A percentile compares a stretch with the other conserved stretches of the same genome.
Evolutionary conservation across 345 rosid genomes (phyloP).

Genomic region (Hypericum androsaemum): DNA sequence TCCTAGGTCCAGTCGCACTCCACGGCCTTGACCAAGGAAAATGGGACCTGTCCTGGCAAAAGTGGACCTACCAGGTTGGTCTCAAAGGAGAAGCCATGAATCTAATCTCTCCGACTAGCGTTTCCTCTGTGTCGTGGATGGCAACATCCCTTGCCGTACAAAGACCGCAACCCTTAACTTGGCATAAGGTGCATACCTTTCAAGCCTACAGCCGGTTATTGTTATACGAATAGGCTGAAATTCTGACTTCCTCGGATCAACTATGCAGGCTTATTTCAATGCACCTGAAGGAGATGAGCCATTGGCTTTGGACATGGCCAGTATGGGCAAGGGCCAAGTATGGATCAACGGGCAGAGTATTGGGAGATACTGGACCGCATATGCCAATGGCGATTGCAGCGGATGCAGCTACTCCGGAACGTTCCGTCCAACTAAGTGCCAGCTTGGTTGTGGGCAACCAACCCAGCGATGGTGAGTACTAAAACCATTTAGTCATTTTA

Average conservation of each 20-base stretch:
- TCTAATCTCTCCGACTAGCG: conserved; percentile 6
- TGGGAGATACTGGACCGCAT: conserved; percentile 20
- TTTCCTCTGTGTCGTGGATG: conserved; percentile 3
- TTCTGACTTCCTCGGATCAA: background rate
- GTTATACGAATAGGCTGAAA: too few relatives aligned
- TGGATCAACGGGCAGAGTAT: conserved; percentile 19
- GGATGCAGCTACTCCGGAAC: conserved; percentile 16
- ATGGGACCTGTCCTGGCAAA: conserved; percentile 17
- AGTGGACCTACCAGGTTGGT: conserved; percentile 24
- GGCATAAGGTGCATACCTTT: conserved; percentile 13
- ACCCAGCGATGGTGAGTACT: conserved; percentile 13
- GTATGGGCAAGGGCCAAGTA: conserved; percentile 20
- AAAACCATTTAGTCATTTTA: too few relatives aligned
- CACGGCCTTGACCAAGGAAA: conserved; percentile 17
- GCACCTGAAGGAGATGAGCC: conserved; percentile 21
- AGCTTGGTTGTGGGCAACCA: conserved; percentile 21
- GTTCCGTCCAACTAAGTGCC: conserved; percentile 13
- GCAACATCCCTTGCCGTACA: background rate
- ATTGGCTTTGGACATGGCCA: conserved; percentile 14
- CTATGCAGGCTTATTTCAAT: conserved; percentile 15
- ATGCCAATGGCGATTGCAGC: conserved; percentile 18
- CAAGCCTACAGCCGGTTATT: too few relatives aligned
- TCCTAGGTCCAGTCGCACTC: conserved; percentile 20
- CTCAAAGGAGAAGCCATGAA: conserved; percentile 18
- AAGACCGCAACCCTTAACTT: conserved; percentile 12